Percentiles rank a stretch among this genome's conserved stretches.
phyloP scores from a whole-genome alignment of 768 basidiomycete species.

The Pleurotus ostreatus region DNA sequence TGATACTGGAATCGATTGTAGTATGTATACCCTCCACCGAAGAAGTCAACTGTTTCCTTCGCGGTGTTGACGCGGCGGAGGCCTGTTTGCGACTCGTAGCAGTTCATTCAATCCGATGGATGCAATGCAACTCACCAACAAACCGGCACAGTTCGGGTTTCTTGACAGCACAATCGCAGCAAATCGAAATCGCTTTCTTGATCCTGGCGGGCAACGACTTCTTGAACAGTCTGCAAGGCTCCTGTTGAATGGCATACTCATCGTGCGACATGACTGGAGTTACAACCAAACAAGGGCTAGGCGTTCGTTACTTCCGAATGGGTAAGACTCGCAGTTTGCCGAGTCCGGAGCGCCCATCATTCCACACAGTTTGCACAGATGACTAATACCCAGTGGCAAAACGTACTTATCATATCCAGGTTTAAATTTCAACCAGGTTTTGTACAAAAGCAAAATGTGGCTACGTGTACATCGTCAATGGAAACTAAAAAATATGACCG shows the following conservation, averaged over 20 bases:
- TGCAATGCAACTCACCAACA: not conserved
- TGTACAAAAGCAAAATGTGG: no score
- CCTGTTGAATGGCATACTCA: not conserved
- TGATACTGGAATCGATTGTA: not conserved
- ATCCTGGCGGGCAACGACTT: not conserved
- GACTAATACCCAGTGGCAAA: no score
- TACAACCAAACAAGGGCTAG: no score
- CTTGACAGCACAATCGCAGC: not conserved
- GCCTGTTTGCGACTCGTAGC: not conserved
- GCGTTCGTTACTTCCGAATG: no score
- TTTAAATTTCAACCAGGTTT: no score
- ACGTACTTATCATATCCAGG: no score
- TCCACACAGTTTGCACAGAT: no score
- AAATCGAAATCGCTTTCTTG: not conserved
- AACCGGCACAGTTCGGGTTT: not conserved
- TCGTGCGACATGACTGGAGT: no score
- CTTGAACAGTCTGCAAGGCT: not conserved
- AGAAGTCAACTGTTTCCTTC: not conserved
- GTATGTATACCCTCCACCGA: not conserved
- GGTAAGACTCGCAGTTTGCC: no score
- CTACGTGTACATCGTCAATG: no score
- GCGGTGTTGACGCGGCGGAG: not conserved
- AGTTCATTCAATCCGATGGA: not conserved
- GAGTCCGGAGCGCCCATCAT: no score
- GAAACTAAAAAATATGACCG: no score